Evolutionary conservation across 257 asterid species (phyloP).

Genomic region (Echites panduratus): DNA sequence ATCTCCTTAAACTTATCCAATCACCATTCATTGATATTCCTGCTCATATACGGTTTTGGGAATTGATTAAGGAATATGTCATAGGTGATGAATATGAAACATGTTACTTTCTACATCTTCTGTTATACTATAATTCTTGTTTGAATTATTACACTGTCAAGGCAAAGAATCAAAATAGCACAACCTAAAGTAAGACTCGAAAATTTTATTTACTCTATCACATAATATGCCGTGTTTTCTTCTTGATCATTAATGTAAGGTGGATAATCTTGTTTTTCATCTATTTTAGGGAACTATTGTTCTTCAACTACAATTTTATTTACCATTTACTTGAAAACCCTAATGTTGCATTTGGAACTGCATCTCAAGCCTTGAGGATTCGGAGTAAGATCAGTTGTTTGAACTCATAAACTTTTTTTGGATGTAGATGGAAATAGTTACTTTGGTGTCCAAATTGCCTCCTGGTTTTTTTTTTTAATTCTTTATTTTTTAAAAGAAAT

Average conservation of each 20-base stretch:
- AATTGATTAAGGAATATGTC: conserved; percentile 68
- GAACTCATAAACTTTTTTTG: not conserved
- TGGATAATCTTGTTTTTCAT: not conserved
- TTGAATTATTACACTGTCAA: not conserved
- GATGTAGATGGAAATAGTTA: not conserved
- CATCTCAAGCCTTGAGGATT: not conserved
- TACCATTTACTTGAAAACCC: not conserved
- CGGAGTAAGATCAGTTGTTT: not conserved
- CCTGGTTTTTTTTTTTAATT: no score
- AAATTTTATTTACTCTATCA: not conserved
- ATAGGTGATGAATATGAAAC: conserved; percentile 37
- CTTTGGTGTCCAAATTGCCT: not conserved
- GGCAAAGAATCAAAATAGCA: not conserved
- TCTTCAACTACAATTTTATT: not conserved
- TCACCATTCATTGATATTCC: conserved; percentile 62
- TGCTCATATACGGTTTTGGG: conserved; percentile 62
- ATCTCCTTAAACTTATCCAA: no score
- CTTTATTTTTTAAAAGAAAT: no score
- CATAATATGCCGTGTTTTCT: not conserved
- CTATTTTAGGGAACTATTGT: no score
- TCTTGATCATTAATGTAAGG: not conserved
- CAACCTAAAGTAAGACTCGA: not conserved
- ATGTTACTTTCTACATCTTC: not conserved
- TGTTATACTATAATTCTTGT: not conserved
- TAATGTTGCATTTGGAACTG: not conserved